Evolutionary conservation across 371 early-diverging fungal species (phyloP), one percentile per base, ranked within the genome.

Genomic region (Thermomucor indicae-seudaticae): DNA sequence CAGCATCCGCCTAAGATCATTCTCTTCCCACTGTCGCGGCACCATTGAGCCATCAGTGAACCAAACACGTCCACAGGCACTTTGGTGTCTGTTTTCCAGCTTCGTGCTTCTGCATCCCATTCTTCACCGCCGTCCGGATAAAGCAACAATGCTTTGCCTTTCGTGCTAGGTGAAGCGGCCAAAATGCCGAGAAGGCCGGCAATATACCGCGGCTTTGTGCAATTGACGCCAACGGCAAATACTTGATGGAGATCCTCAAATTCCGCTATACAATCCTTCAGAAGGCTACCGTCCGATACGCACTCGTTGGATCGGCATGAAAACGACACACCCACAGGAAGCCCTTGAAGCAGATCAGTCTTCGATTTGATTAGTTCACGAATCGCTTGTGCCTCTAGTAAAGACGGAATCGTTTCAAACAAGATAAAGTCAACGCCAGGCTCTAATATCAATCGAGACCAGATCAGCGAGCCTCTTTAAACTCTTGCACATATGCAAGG

Each of bases 331-430:
- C 62, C 72, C 1, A 65, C 57, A 30, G 66, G 71, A 7, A 52
- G n/a, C n/a, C n/a, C n/a, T n/a, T n/a, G n/a, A n/a, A n/a, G 55
- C 37, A 43, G 41, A 14, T 16, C 19, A 16, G 31, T 47, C 11
- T 23, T 40, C 24, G 34, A 43, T 3, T 20, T 17, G 1, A 74
- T 41, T 6, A 75, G 22, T 28, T 61, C 12, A 6, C 51, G 55
- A 29, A 84, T 79, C 0, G 78, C 77, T 32, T 65, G 48, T 12
- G 71, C 72, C 50, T 82, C 82, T n/a, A 56, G 32, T 6, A 48
- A 55, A n/a, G 68, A 72, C 19, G 85, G 85, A 10, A 84, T 63
- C 0, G 85, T 84, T 49, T 84, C 85, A 48, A 84, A 79, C 6
- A 82, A 51, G 42, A 84, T 55, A 2, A 84, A 53, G 53, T 82